Conservation (phyloP, 2,329 filamentous ascomycete genomes). For the Fusarium humuli region DNA sequence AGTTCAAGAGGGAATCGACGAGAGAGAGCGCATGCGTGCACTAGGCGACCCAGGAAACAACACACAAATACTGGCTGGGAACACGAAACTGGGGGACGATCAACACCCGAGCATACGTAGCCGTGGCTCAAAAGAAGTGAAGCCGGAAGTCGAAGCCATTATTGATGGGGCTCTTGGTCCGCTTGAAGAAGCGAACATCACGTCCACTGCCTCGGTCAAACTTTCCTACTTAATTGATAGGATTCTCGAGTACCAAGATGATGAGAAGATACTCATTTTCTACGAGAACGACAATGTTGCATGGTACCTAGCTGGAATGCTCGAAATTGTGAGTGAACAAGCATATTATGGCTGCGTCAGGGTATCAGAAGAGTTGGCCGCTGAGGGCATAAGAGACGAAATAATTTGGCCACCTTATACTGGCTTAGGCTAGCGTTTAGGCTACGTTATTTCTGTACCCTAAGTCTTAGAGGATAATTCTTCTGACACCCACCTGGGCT, state of each 20-base stretch:
- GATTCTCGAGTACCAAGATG: slow-evolving; percentile 73
- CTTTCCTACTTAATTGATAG: slow-evolving; percentile 85
- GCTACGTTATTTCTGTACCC: no score
- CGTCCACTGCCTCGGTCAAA: slow-evolving; percentile 89
- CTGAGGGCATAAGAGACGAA: not conserved
- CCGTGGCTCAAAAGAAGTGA: slow-evolving; percentile 44
- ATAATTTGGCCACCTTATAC: no score
- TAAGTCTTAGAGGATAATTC: no score
- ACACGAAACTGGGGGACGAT: slow-evolving; percentile 58
- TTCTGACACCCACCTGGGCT: no score
- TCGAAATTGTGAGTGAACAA: slow-evolving; percentile 71
- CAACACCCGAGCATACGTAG: slow-evolving; percentile 50
- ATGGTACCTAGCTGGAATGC: slow-evolving; percentile 83
- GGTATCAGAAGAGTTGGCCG: no score
- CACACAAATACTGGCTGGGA: slow-evolving; percentile 53
- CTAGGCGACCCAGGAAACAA: slow-evolving; percentile 21
- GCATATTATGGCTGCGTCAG: not conserved
- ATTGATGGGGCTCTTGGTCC: slow-evolving; percentile 53
- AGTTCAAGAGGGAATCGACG: slow-evolving; percentile 54
- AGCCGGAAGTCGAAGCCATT: slow-evolving; percentile 39
- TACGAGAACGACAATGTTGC: slow-evolving; percentile 90
- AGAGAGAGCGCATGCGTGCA: slow-evolving; percentile 50
- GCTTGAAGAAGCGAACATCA: slow-evolving; percentile 69
- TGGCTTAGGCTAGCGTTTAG: no score
- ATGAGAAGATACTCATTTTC: slow-evolving; percentile 91